phyloP scores from a whole-genome alignment of 2,329 filamentous ascomycete species.

The Xylaria sp. region DNA sequence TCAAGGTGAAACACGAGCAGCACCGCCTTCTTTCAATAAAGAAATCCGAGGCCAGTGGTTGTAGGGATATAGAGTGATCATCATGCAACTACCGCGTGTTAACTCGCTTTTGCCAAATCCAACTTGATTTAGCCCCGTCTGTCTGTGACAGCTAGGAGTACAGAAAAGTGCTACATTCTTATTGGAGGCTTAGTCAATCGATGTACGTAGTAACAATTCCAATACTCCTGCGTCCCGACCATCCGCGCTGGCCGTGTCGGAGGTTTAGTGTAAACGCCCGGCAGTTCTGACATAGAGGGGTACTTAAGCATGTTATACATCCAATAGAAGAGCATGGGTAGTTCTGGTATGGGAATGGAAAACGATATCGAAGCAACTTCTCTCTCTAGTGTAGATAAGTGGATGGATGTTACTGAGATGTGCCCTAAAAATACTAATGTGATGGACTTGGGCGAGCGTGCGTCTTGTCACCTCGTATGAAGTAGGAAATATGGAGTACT shows the following conservation, averaged over 20 bases:
- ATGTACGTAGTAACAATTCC: background rate
- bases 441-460: background rate
- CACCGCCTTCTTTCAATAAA: background rate
- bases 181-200: slow-evolving; percentile 4
- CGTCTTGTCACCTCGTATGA: background rate
- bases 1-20: slow-evolving; percentile 11
- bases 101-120: slow-evolving; percentile 32
- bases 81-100: slow-evolving; percentile 22
- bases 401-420: background rate
- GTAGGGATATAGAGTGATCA: slow-evolving; percentile 29
- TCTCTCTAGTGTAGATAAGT: background rate
- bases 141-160: slow-evolving; percentile 27
- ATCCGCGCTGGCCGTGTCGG: slow-evolving; percentile 12
- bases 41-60: slow-evolving; percentile 9
- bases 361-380: background rate
- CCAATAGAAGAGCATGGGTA: background rate
- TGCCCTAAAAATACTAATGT: background rate
- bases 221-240: slow-evolving; percentile 6
- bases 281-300: slow-evolving; percentile 10
- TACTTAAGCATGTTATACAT: background rate
- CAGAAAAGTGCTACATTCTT: slow-evolving; percentile 26
- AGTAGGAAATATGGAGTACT: background rate
- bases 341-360: background rate
- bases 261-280: slow-evolving; percentile 9
- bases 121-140: slow-evolving; percentile 31